phyloP scores from a whole-genome alignment of 352 stramenopile species.

The Labyrinthula sp. region DNA sequence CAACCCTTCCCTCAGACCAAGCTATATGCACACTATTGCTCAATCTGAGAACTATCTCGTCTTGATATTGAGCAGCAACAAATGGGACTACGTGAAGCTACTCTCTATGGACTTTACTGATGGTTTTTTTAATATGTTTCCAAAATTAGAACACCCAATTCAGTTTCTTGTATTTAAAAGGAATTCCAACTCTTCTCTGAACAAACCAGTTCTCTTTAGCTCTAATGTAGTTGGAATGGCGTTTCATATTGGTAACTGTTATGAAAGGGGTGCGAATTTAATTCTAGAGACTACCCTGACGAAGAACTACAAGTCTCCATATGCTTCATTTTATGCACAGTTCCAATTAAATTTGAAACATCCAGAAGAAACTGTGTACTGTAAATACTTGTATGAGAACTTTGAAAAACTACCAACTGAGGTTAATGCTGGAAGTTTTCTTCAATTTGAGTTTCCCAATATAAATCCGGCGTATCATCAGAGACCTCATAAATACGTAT shows the following conservation, averaged over 20 bases:
- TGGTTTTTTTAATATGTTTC: constrained; percentile 22
- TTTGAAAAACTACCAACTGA: not conserved
- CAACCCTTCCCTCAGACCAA: no score
- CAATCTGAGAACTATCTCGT: constrained; percentile 22
- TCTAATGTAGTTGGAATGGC: constrained; percentile 18
- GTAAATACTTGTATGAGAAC: not conserved
- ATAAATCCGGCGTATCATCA: constrained; percentile 22
- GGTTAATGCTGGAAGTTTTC: no score
- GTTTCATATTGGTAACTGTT: constrained; percentile 22
- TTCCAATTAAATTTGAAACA: constrained; percentile 3
- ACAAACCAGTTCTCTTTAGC: not conserved
- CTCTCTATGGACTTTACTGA: constrained; percentile 8
- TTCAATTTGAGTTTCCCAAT: constrained; percentile 20
- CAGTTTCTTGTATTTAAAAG: constrained; percentile 22
- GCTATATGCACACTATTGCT: constrained; percentile 27
- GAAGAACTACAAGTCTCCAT: not conserved
- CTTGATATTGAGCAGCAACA: constrained; percentile 7
- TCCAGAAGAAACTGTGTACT: constrained; percentile 1
- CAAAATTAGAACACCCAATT: constrained; percentile 7
- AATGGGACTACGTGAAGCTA: constrained; percentile 10
- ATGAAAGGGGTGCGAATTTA: constrained; percentile 8
- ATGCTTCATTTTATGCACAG: constrained; percentile 1
- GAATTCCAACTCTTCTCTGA: no score
- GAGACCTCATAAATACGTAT: constrained; percentile 14
- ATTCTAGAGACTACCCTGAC: constrained; percentile 7